Evolutionary conservation across 2,329 filamentous ascomycete species (phyloP).

Genomic region (Hypoxylon sp.): DNA sequence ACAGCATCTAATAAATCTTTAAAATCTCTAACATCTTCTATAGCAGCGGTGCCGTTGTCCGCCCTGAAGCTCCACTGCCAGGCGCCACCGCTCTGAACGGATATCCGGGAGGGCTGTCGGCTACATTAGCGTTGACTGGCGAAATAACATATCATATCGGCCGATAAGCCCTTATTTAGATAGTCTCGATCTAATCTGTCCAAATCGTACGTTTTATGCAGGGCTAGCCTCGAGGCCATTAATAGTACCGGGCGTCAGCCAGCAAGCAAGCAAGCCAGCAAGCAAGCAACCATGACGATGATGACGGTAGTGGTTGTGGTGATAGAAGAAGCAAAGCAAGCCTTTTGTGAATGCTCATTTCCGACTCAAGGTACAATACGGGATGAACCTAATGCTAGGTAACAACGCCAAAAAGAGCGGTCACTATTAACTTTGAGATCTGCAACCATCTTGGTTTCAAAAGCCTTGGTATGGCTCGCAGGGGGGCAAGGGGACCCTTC

Average conservation of each 20-base stretch:
- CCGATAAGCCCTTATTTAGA: slow-evolving; percentile 34
- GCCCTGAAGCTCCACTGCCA: slow-evolving; percentile 35
- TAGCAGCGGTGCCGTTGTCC: slow-evolving; percentile 31
- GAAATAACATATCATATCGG: slow-evolving; percentile 40
- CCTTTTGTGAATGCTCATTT: neutral
- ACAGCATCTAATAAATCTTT: slow-evolving; percentile 14
- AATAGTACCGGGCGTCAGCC: slow-evolving; percentile 24
- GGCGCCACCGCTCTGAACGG: slow-evolving; percentile 35
- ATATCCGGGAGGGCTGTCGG: slow-evolving; percentile 40
- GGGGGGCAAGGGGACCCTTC: slow-evolving; percentile 14
- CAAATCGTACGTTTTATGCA: slow-evolving; percentile 46
- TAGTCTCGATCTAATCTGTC: slow-evolving; percentile 42
- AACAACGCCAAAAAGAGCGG: slow-evolving; percentile 35
- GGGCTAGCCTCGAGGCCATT: slow-evolving; percentile 34
- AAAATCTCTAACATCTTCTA: slow-evolving; percentile 10
- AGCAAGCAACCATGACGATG: slow-evolving; percentile 24
- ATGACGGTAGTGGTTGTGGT: slow-evolving; percentile 1
- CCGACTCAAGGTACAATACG: neutral
- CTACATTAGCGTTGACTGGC: slow-evolving; percentile 41
- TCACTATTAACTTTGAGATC: slow-evolving; percentile 43
- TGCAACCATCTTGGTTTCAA: slow-evolving; percentile 46
- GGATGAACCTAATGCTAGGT: slow-evolving; percentile 5
- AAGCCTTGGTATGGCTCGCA: slow-evolving; percentile 34
- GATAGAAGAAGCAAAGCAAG: slow-evolving; percentile 2
- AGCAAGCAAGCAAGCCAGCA: slow-evolving; percentile 29